phyloP scores from a whole-genome alignment of 2,329 filamentous ascomycete species.

The Neofusicoccum cordaticola region DNA sequence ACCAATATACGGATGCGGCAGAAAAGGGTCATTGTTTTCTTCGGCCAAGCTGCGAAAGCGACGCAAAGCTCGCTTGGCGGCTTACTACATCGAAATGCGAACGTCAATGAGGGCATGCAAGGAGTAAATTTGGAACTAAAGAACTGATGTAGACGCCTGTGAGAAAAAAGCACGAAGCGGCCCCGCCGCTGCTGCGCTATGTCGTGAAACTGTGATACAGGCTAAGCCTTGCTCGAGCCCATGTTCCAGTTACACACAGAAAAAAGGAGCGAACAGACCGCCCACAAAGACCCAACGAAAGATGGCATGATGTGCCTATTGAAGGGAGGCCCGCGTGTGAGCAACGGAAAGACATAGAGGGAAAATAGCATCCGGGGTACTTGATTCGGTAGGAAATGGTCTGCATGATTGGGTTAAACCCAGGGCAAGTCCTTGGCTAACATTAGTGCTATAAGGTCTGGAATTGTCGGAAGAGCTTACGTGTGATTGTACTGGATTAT shows the following conservation, averaged over 20 bases:
- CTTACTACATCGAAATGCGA: not conserved
- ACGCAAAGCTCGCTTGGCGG: conserved; percentile 4
- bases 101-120: not conserved
- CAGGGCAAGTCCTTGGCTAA: no score
- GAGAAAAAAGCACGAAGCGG: not conserved
- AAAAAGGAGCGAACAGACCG: not conserved
- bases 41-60: not conserved
- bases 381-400: no score
- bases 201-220: not conserved
- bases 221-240: not conserved
- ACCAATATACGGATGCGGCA: not conserved
- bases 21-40: not conserved
- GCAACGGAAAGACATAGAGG: no score
- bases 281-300: not conserved
- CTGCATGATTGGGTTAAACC: no score
- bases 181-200: not conserved
- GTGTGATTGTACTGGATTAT: no score
- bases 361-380: no score
- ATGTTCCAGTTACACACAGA: not conserved
- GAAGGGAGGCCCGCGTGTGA: no score
- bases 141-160: not conserved
- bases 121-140: not conserved
- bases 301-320: no score
- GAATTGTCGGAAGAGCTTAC: no score
- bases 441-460: no score